These are phyloP conservation scores for Prunus mira DNA, from an alignment of 306 rosid species.

Conservation along the genomic window DNA sequence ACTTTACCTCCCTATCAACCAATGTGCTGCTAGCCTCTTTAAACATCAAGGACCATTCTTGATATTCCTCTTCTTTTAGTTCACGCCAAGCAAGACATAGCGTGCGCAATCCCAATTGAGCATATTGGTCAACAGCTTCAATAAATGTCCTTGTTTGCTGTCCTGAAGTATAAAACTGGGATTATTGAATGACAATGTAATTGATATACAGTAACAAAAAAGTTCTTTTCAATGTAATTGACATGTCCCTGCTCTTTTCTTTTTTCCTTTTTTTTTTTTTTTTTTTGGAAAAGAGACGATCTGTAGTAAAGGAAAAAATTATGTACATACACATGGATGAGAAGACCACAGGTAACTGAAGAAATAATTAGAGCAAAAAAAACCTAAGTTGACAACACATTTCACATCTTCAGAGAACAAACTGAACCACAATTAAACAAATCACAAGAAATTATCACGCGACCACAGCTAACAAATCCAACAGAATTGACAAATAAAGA, in stretches of 20 bases:
- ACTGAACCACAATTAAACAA: neutral
- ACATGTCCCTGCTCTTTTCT: neutral
- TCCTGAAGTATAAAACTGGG: conserved; percentile 50
- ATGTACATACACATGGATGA: neutral
- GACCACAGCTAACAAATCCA: neutral
- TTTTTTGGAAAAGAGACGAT: neutral
- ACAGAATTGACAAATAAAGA: neutral
- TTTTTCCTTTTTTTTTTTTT: neutral
- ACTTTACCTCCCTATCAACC: conserved; percentile 92
- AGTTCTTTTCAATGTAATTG: neutral
- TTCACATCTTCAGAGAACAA: neutral
- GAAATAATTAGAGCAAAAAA: neutral
- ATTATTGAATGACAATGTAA: conserved; percentile 6
- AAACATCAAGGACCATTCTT: conserved; percentile 86
- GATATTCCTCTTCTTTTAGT: conserved; percentile 74
- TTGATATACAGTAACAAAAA: neutral
- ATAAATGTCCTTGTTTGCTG: conserved; percentile 79
- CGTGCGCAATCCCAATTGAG: conserved; percentile 90
- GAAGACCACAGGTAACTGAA: neutral
- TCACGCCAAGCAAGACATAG: conserved; percentile 95
- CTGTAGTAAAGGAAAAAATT: neutral
- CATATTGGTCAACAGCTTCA: conserved; percentile 95
- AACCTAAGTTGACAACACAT: neutral
- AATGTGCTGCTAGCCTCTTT: conserved; percentile 93
- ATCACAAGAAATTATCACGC: neutral